Evolutionary conservation across 768 basidiomycete species (phyloP).

Genomic region (Leccinum rimulosum): DNA sequence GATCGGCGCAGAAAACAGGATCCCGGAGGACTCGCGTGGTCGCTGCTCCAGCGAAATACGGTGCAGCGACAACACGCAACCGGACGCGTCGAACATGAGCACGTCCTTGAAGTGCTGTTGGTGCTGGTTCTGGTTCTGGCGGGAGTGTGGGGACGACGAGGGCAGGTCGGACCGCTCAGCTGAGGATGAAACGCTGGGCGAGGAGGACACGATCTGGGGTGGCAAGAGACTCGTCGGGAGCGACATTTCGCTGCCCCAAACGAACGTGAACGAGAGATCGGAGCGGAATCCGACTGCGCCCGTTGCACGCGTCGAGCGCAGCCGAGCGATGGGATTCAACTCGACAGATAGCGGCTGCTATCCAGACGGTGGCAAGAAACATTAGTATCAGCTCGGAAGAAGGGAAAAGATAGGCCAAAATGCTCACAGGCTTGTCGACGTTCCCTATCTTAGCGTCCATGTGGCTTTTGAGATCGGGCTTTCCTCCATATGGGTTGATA

Average conservation of each 20-base stretch:
- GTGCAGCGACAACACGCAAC: slow-evolving; percentile 54
- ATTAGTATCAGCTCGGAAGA: not conserved
- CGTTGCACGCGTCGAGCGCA: slow-evolving; percentile 39
- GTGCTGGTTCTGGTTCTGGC: slow-evolving; percentile 35
- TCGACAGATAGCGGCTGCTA: slow-evolving; percentile 54
- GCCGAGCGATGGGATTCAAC: slow-evolving; percentile 53
- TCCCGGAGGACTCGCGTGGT: slow-evolving; percentile 18
- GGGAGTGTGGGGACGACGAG: slow-evolving; percentile 23
- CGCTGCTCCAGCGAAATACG: slow-evolving; percentile 48
- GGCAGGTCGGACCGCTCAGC: slow-evolving; percentile 29
- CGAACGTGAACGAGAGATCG: slow-evolving; percentile 57
- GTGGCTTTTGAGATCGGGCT: slow-evolving; percentile 60
- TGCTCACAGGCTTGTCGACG: slow-evolving; percentile 42
- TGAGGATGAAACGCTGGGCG: slow-evolving; percentile 23
- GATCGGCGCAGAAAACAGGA: slow-evolving; percentile 27
- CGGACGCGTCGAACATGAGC: slow-evolving; percentile 62
- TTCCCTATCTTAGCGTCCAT: slow-evolving; percentile 58
- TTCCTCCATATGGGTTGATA: slow-evolving; percentile 74
- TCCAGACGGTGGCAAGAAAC: not conserved
- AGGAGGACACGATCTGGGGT: slow-evolving; percentile 23
- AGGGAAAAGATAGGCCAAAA: not conserved
- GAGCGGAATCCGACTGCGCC: slow-evolving; percentile 31
- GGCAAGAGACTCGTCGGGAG: slow-evolving; percentile 42
- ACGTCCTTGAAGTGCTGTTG: slow-evolving; percentile 60
- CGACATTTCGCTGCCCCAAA: slow-evolving; percentile 33